Base-by-base conservation (phyloP, 2,329 filamentous ascomycete species). In the Fusarium neocosmosporiellum region DNA sequence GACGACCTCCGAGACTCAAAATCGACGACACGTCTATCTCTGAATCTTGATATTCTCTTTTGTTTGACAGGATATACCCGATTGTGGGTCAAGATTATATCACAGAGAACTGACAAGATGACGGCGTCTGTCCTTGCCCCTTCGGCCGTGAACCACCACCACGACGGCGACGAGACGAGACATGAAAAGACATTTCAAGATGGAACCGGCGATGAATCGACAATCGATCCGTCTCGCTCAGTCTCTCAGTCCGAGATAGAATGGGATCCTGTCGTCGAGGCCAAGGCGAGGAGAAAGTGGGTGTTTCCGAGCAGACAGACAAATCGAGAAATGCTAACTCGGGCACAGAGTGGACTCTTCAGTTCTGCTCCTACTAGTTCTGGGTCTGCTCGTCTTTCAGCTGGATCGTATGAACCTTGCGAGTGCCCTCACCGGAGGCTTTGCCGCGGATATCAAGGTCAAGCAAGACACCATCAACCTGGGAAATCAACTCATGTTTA, bases 321-420 rank as follows among this genome's bases (percentile, higher is more conserved):
- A 14, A 11, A 58, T 8, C 5, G 14, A 27, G 9, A 7, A 9
- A 36, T 22, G 7, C 60, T 63, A 57, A 63, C 46, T 5, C 10
- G n/a, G n/a, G 13, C 16, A 18, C 34, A 88, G 85, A 71, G 80
- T 85, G 41, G 86, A 88, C 68, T 75, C 77, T 9, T 83, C 83
- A 0, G 85, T 89, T 2, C 80, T 89, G 1, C 83, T 85, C 0
- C 78, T 88, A 0, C 81, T 89, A 1, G 83, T 86, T 46, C 79
- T 88, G 1, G 86, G 86, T 1, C 79, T 89, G 2, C 79, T 88
- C 1, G 85, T 85, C 41, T 87, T 88, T 67, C 86, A 88, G 72
- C 76, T 88, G 0, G 87, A 88, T 65, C 84, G 87, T 29, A 88
- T 86, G 81, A 88, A 88, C 65, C 80, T 88, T 6, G 85, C 84